phyloP scores from a whole-genome alignment of 306 rosid species.

The Malus orientalis region DNA sequence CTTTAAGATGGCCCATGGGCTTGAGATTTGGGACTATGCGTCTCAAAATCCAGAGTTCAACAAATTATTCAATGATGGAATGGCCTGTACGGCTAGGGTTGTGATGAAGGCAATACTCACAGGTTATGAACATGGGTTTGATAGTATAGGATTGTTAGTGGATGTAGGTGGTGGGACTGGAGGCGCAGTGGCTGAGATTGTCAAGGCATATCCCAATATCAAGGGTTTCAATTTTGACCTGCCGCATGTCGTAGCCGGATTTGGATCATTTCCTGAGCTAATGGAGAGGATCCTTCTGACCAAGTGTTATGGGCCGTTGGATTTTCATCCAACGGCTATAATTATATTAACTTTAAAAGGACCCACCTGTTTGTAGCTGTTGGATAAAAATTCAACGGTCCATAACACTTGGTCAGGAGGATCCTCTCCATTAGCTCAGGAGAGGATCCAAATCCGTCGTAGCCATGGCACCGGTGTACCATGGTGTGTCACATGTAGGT shows the following conservation, averaged over 20 bases:
- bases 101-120: conserved; percentile 1
- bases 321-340: no score
- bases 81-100: conserved; percentile 25
- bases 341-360: no score
- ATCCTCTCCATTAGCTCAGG: no score
- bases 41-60: conserved; percentile 20
- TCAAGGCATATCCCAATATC: conserved; percentile 23
- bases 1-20: conserved; percentile 22
- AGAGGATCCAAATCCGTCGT: not conserved
- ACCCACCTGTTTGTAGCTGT: no score
- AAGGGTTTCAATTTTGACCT: conserved; percentile 33
- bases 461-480: conserved; percentile 7
- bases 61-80: conserved; percentile 23
- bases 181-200: conserved; percentile 8
- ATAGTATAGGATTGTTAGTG: conserved; percentile 13
- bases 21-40: conserved; percentile 23
- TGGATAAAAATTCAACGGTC: no score
- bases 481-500: conserved; percentile 32
- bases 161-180: conserved; percentile 41
- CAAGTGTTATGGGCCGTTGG: no score
- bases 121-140: conserved; percentile 16
- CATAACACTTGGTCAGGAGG: no score
- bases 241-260: conserved; percentile 25
- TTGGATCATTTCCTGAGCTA: no score
- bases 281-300: no score